A percentile compares a stretch with the other conserved stretches of the same genome.
Conservation (phyloP, 192 early-diverging fungal species). For the Neocallimastix lanati region DNA sequence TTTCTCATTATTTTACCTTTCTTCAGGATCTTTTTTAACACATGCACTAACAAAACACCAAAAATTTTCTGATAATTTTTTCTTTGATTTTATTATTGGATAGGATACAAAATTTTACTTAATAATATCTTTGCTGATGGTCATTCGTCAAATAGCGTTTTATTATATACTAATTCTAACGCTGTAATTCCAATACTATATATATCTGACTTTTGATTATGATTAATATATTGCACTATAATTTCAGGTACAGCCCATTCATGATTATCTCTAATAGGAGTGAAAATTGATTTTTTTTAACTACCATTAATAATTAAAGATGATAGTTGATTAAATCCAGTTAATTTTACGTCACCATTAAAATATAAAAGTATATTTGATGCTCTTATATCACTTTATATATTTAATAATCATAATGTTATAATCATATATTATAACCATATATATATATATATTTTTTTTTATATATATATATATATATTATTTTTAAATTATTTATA, state of each 20-base stretch:
- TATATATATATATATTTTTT: not conserved
- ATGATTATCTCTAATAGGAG: constrained; percentile 29
- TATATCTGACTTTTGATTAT: constrained; percentile 30
- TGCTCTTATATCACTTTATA: constrained; percentile 26
- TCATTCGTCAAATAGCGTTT: constrained; percentile 37
- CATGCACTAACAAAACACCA: not conserved
- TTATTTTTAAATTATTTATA: not conserved
- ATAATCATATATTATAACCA: too few species aligned
- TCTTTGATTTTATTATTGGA: not conserved
- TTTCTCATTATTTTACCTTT: not conserved
- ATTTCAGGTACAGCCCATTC: constrained; percentile 42
- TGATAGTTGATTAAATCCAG: constrained; percentile 28
- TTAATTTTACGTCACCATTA: constrained; percentile 26
- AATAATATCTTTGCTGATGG: constrained; percentile 16
- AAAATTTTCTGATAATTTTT: not conserved
- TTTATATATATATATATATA: too few species aligned
- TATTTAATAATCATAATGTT: too few species aligned
- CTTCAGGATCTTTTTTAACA: not conserved
- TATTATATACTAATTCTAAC: constrained; percentile 29
- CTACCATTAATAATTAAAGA: constrained; percentile 15
- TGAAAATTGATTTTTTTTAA: constrained; percentile 21
- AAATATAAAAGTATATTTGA: constrained; percentile 31
- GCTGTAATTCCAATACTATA: constrained; percentile 40
- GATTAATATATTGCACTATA: constrained; percentile 30
- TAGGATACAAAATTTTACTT: not conserved